Base-by-base conservation (phyloP, 2,329 filamentous ascomycete genomes). In the Fusarium coicis region DNA sequence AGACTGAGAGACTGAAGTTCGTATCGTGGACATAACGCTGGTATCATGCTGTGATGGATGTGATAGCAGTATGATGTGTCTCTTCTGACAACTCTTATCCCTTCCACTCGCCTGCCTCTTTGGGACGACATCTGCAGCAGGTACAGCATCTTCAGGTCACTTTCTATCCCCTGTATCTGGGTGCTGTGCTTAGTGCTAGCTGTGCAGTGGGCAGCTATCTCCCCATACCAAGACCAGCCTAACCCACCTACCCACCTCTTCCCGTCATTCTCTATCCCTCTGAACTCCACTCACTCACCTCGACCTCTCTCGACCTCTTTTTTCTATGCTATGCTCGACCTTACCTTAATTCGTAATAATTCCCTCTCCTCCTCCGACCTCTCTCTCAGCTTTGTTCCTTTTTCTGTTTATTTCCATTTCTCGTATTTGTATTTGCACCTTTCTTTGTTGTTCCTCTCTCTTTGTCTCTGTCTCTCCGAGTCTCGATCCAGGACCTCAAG, bases 271-370 rank as follows among this genome's bases (percentile, higher is more conserved):
- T 63, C 62, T 66, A 50, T 64, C 66, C 46, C 50, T 58, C 52
- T 43, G 12, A 47, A 37, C 59, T 66, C 47, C 61, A 40, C 50
- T 30, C 50, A 40, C 23, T 54, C 50, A 40, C 40, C 32, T 57
- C 39, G 6, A 28, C 47, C 39, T 43, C 54, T 43, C 63, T 47
- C 34, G 30, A 47, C 49, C 40, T 65, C 62, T 67, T 65, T 56
- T 47, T 67, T 58, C 42, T 43, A 52, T 55, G 36, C 63, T 69
- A 32, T 69, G 49, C 67, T 69, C 60, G 47, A 42, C 54, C 46
- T 50, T 50, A 28, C 63, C 64, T 67, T 66, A 61, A 73, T 64
- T 56, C 59, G 63, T 74, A 74, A 74, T 74, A 74, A 63, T 69
- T 28, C 47, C 67, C 49, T 56, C 70, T 59, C 66, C 66, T 63